Evolutionary conservation across 345 rosid genomes (phyloP).

Genomic region (Lepidium didymum): DNA sequence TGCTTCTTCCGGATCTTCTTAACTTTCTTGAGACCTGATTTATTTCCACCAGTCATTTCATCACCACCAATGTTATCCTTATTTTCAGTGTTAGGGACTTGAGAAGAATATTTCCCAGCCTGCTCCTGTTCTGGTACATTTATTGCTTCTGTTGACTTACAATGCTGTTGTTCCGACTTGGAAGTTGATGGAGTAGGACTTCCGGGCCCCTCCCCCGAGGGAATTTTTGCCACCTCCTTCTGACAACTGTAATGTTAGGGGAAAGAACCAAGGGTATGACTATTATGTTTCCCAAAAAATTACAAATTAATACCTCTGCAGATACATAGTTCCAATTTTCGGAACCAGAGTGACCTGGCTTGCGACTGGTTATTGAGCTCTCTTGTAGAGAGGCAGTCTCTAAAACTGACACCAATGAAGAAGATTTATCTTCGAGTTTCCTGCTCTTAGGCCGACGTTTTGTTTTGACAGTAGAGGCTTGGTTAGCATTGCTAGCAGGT

Average conservation of each 20-base stretch:
- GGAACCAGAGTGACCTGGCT: constrained; percentile 14
- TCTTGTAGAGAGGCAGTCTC: constrained; percentile 21
- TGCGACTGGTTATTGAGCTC: constrained; percentile 15
- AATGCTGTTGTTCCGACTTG: constrained; percentile 36
- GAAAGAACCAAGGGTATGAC: constrained; percentile 10
- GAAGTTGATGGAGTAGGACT: constrained; percentile 34
- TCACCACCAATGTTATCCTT: constrained; percentile 14
- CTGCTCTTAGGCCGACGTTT: constrained; percentile 40
- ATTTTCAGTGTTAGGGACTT: constrained; percentile 10
- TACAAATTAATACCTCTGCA: constrained; percentile 37
- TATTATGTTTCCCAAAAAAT: constrained; percentile 1
- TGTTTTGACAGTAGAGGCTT: constrained; percentile 25
- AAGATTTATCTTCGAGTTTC: constrained; percentile 31
- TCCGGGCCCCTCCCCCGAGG: constrained; percentile 18
- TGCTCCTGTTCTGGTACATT: constrained; percentile 29
- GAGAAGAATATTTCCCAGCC: constrained; percentile 33
- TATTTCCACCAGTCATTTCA: constrained; percentile 13
- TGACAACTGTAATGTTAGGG: constrained; percentile 37
- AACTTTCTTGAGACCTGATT: constrained; percentile 11
- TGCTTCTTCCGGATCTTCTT: constrained; percentile 25
- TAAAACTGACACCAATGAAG: constrained; percentile 24
- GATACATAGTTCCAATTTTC: constrained; percentile 12
- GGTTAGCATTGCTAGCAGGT: constrained; percentile 14
- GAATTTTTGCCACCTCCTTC: constrained; percentile 26
- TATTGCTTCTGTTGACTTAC: constrained; percentile 28